These are phyloP conservation scores for Colletotrichum tropicicola DNA, from an alignment of 2,329 filamentous ascomycete species.

Conservation along the genomic window DNA sequence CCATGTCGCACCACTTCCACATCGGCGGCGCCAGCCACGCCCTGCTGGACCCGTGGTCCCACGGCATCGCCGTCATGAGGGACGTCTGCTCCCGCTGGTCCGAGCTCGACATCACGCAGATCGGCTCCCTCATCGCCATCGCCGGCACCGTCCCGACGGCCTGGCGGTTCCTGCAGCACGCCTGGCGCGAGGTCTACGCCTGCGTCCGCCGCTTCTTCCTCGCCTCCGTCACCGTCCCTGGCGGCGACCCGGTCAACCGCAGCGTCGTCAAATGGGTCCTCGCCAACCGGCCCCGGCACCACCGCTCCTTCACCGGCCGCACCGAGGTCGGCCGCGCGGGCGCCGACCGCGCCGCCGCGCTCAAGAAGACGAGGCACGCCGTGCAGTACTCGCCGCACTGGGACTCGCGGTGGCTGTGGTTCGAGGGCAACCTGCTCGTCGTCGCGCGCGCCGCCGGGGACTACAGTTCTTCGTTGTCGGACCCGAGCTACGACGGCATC, in stretches of 20 bases:
- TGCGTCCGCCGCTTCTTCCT: slow-evolving; percentile 54
- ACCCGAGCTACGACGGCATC: slow-evolving; percentile 54
- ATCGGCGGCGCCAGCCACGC: slow-evolving; percentile 21
- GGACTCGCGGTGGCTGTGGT: slow-evolving; percentile 58
- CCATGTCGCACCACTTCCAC: slow-evolving; percentile 29
- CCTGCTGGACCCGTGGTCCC: slow-evolving; percentile 40
- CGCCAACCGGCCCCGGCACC: slow-evolving; percentile 46
- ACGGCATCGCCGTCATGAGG: slow-evolving; percentile 44
- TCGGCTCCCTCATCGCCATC: slow-evolving; percentile 55
- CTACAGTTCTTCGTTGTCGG: slow-evolving; percentile 45
- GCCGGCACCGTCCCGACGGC: slow-evolving; percentile 50
- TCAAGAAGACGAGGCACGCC: slow-evolving; percentile 51
- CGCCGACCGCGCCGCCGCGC: slow-evolving; percentile 46
- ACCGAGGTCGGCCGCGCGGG: slow-evolving; percentile 45
- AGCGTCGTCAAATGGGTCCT: slow-evolving; percentile 56
- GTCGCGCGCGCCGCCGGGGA: slow-evolving; percentile 51
- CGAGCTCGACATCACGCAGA: slow-evolving; percentile 54
- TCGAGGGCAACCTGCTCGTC: slow-evolving; percentile 54
- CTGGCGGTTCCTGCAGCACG: slow-evolving; percentile 45
- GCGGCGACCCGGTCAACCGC: slow-evolving; percentile 53
- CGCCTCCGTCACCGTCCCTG: slow-evolving; percentile 52
- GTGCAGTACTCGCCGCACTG: slow-evolving; percentile 57
- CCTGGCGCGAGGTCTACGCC: slow-evolving; percentile 48
- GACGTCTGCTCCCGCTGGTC: slow-evolving; percentile 50
- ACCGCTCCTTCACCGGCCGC: slow-evolving; percentile 53